phyloP scores from a whole-genome alignment of 768 basidiomycete species.

The Lactarius deliciosus region DNA sequence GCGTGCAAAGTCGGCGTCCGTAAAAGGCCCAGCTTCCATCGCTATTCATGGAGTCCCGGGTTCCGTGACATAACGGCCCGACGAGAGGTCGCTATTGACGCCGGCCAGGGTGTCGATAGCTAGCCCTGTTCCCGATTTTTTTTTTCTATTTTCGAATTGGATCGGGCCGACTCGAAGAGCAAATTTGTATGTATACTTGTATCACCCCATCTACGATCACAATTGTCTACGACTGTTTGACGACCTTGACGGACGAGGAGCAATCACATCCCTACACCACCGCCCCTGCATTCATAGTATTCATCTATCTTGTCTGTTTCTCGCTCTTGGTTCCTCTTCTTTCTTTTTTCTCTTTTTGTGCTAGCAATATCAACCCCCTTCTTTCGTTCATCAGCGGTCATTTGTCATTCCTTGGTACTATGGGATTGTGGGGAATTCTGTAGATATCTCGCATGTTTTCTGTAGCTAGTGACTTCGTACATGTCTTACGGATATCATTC shows the following conservation, averaged over 20 bases:
- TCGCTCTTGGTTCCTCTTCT: neutral
- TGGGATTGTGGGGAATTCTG: conserved; percentile 17
- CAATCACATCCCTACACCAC: conserved; percentile 25
- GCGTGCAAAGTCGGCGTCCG: conserved; percentile 51
- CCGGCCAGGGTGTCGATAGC: conserved; percentile 24
- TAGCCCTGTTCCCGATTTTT: conserved; percentile 2
- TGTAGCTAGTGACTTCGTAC: conserved; percentile 25
- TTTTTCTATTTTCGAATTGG: conserved; percentile 1
- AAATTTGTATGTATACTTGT: conserved; percentile 27
- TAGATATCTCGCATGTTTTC: conserved; percentile 25
- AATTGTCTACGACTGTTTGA: conserved; percentile 25
- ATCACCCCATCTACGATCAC: conserved; percentile 23
- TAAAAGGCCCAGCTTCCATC: conserved; percentile 47
- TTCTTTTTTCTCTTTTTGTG: conserved; percentile 12
- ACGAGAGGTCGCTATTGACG: conserved; percentile 21
- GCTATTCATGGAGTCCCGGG: conserved; percentile 50
- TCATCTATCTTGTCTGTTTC: conserved; percentile 15
- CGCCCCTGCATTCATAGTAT: conserved; percentile 25
- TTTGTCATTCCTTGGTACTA: conserved; percentile 2
- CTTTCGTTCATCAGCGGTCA: conserved; percentile 3
- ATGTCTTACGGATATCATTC: conserved; percentile 19
- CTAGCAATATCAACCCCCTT: conserved; percentile 15
- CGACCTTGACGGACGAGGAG: conserved; percentile 28
- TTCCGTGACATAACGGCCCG: conserved; percentile 10
- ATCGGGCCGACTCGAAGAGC: conserved; percentile 14